These are phyloP conservation scores for Drechslera avenae DNA, from an alignment of 2,329 filamentous ascomycete species.

Conservation along the genomic window DNA sequence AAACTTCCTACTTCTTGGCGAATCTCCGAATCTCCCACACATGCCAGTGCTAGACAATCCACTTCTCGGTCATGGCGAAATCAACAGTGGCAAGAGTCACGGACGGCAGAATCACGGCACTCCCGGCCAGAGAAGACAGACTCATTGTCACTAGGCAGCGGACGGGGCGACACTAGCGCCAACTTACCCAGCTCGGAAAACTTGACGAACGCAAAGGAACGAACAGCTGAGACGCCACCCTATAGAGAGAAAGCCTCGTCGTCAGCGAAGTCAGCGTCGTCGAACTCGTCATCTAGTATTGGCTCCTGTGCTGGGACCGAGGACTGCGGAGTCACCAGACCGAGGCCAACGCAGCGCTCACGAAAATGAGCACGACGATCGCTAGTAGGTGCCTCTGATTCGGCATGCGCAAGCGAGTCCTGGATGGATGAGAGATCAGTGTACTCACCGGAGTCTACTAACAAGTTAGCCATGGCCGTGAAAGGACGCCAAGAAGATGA, in stretches of 20 bases:
- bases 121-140: neutral
- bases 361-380: no score
- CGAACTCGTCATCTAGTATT: neutral
- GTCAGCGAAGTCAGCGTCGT: neutral
- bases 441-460: neutral
- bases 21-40: no score
- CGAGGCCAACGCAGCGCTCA: neutral
- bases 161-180: neutral
- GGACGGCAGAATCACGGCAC: neutral
- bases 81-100: neutral
- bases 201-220: neutral
- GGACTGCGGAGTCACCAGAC: neutral
- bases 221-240: neutral
- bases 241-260: no score
- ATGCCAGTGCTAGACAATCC: neutral
- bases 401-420: neutral
- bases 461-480: neutral
- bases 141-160: neutral
- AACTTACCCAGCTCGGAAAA: constrained; percentile 1
- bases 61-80: neutral
- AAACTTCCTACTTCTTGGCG: neutral
- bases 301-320: neutral
- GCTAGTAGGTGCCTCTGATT: neutral
- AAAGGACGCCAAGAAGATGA: neutral
- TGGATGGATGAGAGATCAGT: neutral